Base-by-base conservation (phyloP, 768 basidiomycete genomes). In the Kwoniella sp. region DNA sequence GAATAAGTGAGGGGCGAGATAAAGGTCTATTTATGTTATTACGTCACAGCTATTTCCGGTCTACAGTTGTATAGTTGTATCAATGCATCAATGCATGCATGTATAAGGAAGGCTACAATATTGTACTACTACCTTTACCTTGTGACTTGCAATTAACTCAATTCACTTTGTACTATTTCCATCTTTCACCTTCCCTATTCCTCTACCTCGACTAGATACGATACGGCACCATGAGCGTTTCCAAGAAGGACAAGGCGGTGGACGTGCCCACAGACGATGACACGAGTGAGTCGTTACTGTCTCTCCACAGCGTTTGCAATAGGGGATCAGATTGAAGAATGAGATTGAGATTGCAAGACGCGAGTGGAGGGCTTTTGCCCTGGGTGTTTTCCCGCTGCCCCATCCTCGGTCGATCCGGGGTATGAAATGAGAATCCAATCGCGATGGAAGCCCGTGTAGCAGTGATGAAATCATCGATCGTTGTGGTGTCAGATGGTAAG, bases 181-280 rank as follows among this genome's bases (percentile, higher is more conserved):
- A 33, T 13, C 13, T 13, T 33, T 33, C 33, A 33, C 40, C 33
- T 13, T 33, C 13, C 33, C 33, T 6, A 33, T 33, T 33, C 33
- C 6, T 33, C 33, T 33, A 6, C 33, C 6, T 33, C 13, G 7
- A 6, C 33, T n/a, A n/a, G n/a, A n/a, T n/a, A n/a, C n/a, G n/a
- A n/a, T n/a, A n/a, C n/a, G n/a, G 10, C 65, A 51, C 24, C n/a
- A 67, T 57, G 60, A 58, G 48, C 48, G 24, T 61, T 0, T 44
- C 36, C 40, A 67, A 60, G 55, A 56, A 52, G 21, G 60, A 54
- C 19, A 62, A 52, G 50, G 49, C 59, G n/a, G 54, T 61, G 3
- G 60, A 67, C 56, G 65, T 67, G 5, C 65, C 65, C 13, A 67
- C 65, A 8, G 65, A 67, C 30, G 65, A 67, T 44, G 65, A 67